Evolutionary conservation across 2,329 filamentous ascomycete genomes (phyloP).

Genomic region (Cercospora sp.): DNA sequence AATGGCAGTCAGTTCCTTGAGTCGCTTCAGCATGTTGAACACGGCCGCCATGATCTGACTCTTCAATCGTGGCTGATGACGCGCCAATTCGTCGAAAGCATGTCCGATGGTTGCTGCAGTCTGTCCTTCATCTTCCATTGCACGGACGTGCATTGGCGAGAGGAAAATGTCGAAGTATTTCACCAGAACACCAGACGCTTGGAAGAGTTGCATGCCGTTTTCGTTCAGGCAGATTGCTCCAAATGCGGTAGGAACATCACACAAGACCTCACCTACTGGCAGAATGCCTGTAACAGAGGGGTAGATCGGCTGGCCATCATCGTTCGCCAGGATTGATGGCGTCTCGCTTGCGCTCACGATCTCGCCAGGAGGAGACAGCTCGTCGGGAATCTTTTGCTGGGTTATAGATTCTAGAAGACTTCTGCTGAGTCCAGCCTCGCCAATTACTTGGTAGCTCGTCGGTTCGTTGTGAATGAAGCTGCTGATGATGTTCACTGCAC

Average conservation of each 20-base stretch:
- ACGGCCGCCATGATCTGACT: slow-evolving; percentile 80
- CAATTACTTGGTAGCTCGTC: slow-evolving; percentile 93
- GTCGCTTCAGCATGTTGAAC: slow-evolving; percentile 81
- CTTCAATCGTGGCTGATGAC: slow-evolving; percentile 86
- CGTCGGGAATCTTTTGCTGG: slow-evolving; percentile 28
- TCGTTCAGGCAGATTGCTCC: slow-evolving; percentile 93
- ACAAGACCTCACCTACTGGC: slow-evolving; percentile 84
- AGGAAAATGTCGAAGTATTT: slow-evolving; percentile 97
- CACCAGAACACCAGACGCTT: slow-evolving; percentile 76
- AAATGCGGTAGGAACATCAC: slow-evolving; percentile 80
- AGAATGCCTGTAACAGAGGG: slow-evolving; percentile 62
- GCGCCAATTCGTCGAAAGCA: slow-evolving; percentile 89
- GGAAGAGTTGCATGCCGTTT: slow-evolving; percentile 81
- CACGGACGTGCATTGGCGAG: slow-evolving; percentile 82
- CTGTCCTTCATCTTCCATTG: slow-evolving; percentile 68
- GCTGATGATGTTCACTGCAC: slow-evolving; percentile 84
- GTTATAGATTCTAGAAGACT: slow-evolving; percentile 82
- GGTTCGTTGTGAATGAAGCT: slow-evolving; percentile 99
- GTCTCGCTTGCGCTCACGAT: slow-evolving; percentile 21
- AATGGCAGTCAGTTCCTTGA: slow-evolving; percentile 70
- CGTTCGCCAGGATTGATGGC: slow-evolving; percentile 14
- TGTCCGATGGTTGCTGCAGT: slow-evolving; percentile 73
- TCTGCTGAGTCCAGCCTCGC: slow-evolving; percentile 86
- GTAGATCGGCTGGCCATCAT: slow-evolving; percentile 30
- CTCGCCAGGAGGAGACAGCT: slow-evolving; percentile 30